Conservation (phyloP, 2,329 filamentous ascomycete genomes). For the Ceratocystis alfenasii region DNA sequence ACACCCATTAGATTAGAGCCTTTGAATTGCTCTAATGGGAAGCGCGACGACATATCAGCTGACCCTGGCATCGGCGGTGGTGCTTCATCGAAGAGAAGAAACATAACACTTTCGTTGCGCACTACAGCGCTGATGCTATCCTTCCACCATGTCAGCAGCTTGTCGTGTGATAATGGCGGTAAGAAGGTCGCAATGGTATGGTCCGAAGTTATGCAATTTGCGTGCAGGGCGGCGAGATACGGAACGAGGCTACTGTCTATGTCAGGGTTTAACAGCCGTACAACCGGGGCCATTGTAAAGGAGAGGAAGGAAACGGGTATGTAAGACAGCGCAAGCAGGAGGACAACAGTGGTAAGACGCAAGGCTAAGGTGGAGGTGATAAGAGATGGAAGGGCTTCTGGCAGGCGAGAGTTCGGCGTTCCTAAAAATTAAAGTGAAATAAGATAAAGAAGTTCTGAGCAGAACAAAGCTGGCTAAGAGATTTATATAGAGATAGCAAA, state of each 20-base stretch:
- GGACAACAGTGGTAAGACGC: not conserved
- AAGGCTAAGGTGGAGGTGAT: not conserved
- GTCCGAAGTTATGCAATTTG: conserved; percentile 46
- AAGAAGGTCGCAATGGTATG: conserved; percentile 46
- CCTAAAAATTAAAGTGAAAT: no score
- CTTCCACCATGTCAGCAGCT: conserved; percentile 47
- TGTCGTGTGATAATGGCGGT: conserved; percentile 45
- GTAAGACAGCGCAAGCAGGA: not conserved
- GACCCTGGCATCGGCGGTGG: not conserved
- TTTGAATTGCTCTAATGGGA: conserved; percentile 28
- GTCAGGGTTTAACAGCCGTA: conserved; percentile 35
- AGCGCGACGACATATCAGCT: not conserved
- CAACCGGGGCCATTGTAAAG: conserved; percentile 24
- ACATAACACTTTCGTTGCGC: conserved; percentile 38
- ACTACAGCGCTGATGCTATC: conserved; percentile 38
- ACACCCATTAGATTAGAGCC: conserved; percentile 42
- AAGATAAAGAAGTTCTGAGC: no score
- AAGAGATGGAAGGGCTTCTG: not conserved
- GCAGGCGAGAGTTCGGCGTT: no score
- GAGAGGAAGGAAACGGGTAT: not conserved
- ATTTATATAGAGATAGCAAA: no score
- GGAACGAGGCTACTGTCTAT: conserved; percentile 42
- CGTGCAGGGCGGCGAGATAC: conserved; percentile 47
- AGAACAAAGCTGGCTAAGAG: no score
- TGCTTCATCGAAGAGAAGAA: conserved; percentile 37